A percentile compares a stretch with the other conserved stretches of the same genome.
Conservation (phyloP, 2,329 filamentous ascomycete species). For the Verticillium nubilum region DNA sequence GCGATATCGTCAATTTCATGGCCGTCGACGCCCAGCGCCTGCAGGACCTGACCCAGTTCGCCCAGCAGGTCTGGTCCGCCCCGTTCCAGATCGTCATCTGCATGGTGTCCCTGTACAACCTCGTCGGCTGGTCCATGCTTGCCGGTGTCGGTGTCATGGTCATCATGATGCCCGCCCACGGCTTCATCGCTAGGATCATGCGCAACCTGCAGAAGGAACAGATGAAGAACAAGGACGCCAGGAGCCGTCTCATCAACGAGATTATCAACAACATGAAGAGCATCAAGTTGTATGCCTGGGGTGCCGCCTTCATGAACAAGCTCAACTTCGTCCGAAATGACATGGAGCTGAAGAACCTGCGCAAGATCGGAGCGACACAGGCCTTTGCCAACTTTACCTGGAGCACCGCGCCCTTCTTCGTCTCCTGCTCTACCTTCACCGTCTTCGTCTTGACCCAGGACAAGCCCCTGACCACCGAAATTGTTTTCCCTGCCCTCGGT, state of each 20-base stretch:
- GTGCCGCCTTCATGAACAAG: conserved; percentile 94
- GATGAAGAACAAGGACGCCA: conserved; percentile 98
- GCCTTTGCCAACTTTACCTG: conserved; percentile 96
- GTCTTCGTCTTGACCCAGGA: conserved; percentile 86
- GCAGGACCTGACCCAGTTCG: conserved; percentile 91
- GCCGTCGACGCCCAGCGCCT: conserved; percentile 94
- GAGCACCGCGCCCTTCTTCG: conserved; percentile 95
- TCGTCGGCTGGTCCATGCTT: conserved; percentile 94
- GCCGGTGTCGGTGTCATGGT: conserved; percentile 94
- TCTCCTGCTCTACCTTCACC: conserved; percentile 93
- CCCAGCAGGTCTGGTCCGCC: conserved; percentile 92
- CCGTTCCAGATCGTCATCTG: conserved; percentile 95
- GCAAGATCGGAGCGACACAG: conserved; percentile 92
- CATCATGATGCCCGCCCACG: conserved; percentile 94
- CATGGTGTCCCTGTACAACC: conserved; percentile 90
- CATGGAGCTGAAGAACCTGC: conserved; percentile 86
- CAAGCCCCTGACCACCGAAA: conserved; percentile 80
- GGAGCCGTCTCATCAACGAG: conserved; percentile 90
- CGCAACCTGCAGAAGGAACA: conserved; percentile 91
- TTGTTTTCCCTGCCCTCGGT: conserved; percentile 82
- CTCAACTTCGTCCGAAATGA: conserved; percentile 96
- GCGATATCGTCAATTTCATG: conserved; percentile 99
- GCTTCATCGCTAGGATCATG: conserved; percentile 86
- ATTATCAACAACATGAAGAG: conserved; percentile 99
- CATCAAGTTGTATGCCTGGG: conserved; percentile 98